phyloP scores from a whole-genome alignment of 495 filamentous ascomycete genomes.

The Filosporella fistucella region DNA sequence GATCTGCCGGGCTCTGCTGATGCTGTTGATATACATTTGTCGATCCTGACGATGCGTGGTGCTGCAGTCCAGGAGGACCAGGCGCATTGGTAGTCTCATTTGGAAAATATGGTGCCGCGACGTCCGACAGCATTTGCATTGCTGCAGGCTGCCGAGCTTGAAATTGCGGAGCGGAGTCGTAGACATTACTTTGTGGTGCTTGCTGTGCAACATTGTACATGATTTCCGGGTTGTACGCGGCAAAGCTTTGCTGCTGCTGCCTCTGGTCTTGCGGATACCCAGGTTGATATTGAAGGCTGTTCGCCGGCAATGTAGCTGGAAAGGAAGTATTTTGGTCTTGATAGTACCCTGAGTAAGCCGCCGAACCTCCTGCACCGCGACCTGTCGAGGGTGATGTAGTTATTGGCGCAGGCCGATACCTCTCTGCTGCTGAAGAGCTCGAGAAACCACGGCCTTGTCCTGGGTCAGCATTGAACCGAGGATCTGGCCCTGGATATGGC shows the following conservation, averaged over 20 bases:
- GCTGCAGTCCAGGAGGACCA: constrained; percentile 32
- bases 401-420: constrained; percentile 41
- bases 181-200: constrained; percentile 59
- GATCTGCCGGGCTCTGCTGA: constrained; percentile 21
- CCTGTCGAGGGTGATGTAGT: constrained; percentile 32
- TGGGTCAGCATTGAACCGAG: constrained; percentile 36
- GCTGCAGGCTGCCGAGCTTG: constrained; percentile 66
- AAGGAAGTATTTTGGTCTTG: constrained; percentile 46
- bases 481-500: constrained; percentile 35
- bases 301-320: constrained; percentile 41
- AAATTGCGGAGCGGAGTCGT: constrained; percentile 78
- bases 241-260: constrained; percentile 41
- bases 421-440: constrained; percentile 36
- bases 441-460: constrained; percentile 37
- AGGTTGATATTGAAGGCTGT: constrained; percentile 45
- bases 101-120: constrained; percentile 72
- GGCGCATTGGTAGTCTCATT: constrained; percentile 56
- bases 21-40: constrained; percentile 49
- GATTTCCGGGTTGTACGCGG: constrained; percentile 55
- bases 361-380: constrained; percentile 32
- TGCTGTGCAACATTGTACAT: constrained; percentile 78
- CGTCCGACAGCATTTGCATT: constrained; percentile 64
- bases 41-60: constrained; percentile 20
- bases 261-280: constrained; percentile 47
- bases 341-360: constrained; percentile 52